Base-by-base conservation (phyloP, 441 rosid genomes). In the Euphorbia neoarborescens region DNA sequence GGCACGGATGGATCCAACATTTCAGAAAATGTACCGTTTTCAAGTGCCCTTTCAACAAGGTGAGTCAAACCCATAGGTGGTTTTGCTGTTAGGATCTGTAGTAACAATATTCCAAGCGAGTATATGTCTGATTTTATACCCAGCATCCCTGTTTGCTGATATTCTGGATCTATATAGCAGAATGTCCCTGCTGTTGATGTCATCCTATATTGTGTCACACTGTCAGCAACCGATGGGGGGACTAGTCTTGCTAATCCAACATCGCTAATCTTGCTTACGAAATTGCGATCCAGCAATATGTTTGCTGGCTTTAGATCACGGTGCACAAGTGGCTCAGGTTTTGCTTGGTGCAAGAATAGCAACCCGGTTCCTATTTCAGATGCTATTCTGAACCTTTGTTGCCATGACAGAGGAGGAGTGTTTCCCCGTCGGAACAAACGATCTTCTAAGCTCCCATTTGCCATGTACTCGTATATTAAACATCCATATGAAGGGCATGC, bases 121-220 rank as follows among this genome's bases (percentile, higher is more conserved):
- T 88, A 91, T 27, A 94, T 79, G 66, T 94, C 98, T 7, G 96
- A 94, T 78, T 94, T 94, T 11, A 89, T 83, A 0, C 98, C 95
- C 51, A 94, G 81, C 97, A 90, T 91, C 27, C 98, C 97, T 1
- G 97, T 91, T 76, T 89, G 98, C 80, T 93, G 97, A 73, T 93
- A 93, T 82, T 93, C 97, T 0, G 97, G 98, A 66, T 94, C 97
- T 22, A 94, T 94, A 62, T 94, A 94, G 83, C 97, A 94, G 79
- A 94, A 91, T 14, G 98, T 91, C 32, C 98, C 98, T 2, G 98
- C 97, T 0, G 97, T 83, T 37, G 98, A 87, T 8, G 98, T 94
- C 96, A 94, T 85, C n/a, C 82, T 86, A 75, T 91, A 94, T 66
- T 94, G 97, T 0, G 98, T 94, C 72, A 94, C 97, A 0, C 25